Base-by-base conservation (phyloP, 2,329 filamentous ascomycete species). In the Ilyonectria sp. region DNA sequence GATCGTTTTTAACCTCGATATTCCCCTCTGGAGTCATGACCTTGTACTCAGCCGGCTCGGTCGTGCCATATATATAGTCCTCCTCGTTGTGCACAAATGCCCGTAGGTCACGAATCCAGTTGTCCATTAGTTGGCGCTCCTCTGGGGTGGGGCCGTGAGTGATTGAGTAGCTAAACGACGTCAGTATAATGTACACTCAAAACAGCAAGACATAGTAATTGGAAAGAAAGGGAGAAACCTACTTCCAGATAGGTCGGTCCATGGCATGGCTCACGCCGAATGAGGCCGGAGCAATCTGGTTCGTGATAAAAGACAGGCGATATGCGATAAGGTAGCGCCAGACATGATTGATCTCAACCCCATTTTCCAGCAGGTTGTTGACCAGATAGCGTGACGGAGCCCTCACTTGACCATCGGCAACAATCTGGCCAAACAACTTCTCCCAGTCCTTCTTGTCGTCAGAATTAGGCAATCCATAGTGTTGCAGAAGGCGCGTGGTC, bases 241-340 rank as follows among this genome's bases (percentile, higher is more conserved):
- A 68, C 66, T 68, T 68, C 66, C 66, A 68, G 43, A 68, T 65
- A 2, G 66, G 66, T 29, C 58, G 46, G 15, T 68, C 66, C 66
- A 68, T 68, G 3, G 66, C 66, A 43, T 68, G 66, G 53, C 56
- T 65, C 11, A 68, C 66, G 3, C 66, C 66, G n/a, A 65, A 68
- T n/a, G 66, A 68, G 7, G 53, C 57, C 21, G 66, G 66, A 26
- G 66, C 66, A 23, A 68, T 52, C n/a, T 65, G 13, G 2, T 65
- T 21, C 10, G 56, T 65, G 15, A 68, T 68, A 23, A 68, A 68
- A 1, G 66, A 68, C 6, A 68, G 53, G 0, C 62, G 61, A 49
- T 68, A 68, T 2, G 66, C 62, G 17, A 68, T 68, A 1, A 65
- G 46, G 10, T 68, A 68, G 2, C 66, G 52, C 66, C 66, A 68